Evolutionary conservation across 1,284 basidiomycete species (phyloP).

Genomic region (Pterulicium gracile): DNA sequence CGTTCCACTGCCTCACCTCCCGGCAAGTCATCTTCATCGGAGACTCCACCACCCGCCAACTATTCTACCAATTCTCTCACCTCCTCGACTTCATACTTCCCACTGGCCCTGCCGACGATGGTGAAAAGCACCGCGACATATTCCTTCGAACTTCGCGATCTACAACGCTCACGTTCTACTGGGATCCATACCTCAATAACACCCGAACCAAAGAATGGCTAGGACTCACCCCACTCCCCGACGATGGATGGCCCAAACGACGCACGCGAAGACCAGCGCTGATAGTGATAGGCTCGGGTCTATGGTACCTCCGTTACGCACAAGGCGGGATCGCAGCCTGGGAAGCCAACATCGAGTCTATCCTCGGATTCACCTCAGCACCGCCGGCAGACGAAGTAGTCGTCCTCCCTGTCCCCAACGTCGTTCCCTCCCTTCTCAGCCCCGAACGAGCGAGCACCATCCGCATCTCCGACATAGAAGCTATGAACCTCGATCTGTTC

Average conservation of each 20-base stretch:
- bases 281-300: conserved; percentile 72
- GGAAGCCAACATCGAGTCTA: conserved; percentile 60
- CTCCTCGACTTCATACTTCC: conserved; percentile 47
- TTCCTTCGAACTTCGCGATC: conserved; percentile 30
- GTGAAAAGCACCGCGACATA: conserved; percentile 62
- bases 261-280: conserved; percentile 34
- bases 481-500: conserved; percentile 77
- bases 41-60: conserved; percentile 72
- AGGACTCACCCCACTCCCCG: not conserved
- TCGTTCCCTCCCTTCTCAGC: conserved; percentile 49
- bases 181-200: conserved; percentile 27
- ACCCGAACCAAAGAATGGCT: conserved; percentile 6
- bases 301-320: conserved; percentile 80
- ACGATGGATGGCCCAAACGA: conserved; percentile 1
- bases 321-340: conserved; percentile 66
- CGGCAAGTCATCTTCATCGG: conserved; percentile 67
- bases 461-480: conserved; percentile 67
- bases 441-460: conserved; percentile 56
- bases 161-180: conserved; percentile 56
- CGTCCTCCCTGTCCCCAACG: conserved; percentile 67
- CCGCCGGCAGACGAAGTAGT: conserved; percentile 60
- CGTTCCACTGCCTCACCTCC: conserved; percentile 39
- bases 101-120: conserved; percentile 38
- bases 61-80: conserved; percentile 69
- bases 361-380: conserved; percentile 39